Conservation (phyloP, 108 stramenopile genomes). For the Mayamaea pseudoterrestris region DNA sequence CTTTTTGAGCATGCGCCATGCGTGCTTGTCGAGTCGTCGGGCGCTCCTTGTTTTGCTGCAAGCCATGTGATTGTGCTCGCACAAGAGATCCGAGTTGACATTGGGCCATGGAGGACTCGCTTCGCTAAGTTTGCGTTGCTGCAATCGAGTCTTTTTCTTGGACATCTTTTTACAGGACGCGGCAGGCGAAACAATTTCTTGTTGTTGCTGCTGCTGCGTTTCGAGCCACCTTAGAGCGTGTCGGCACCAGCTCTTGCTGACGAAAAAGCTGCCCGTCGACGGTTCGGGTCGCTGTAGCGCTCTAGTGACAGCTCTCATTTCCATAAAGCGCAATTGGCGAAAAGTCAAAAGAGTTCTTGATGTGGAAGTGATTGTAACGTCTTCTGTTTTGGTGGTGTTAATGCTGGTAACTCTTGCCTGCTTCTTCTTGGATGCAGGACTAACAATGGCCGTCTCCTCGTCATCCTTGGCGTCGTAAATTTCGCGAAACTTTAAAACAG, state of each 20-base stretch:
- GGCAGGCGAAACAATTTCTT: conserved; percentile 13
- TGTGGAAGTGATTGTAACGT: too few species aligned
- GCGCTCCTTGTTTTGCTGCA: conserved; percentile 48
- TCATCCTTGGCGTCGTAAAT: conserved; percentile 62
- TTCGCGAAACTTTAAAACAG: conserved; percentile 43
- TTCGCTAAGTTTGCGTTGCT: conserved; percentile 56
- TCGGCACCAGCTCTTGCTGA: conserved; percentile 78
- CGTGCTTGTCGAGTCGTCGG: conserved; percentile 73
- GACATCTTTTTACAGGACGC: conserved; percentile 33
- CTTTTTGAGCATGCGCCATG: conserved; percentile 74
- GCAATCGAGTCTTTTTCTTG: conserved; percentile 65
- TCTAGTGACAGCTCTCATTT: conserved; percentile 78
- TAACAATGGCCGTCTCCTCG: conserved; percentile 5
- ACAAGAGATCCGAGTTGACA: conserved; percentile 63
- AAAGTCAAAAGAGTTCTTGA: too few species aligned
- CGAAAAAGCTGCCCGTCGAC: conserved; percentile 42
- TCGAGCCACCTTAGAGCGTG: conserved; percentile 79
- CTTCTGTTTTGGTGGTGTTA: conserved; percentile 1
- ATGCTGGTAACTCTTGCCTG: too few species aligned
- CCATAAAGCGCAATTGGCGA: conserved; percentile 75
- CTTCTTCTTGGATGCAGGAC: conserved; percentile 13
- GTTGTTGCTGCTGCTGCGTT: conserved; percentile 34
- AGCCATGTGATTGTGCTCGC: conserved; percentile 29
- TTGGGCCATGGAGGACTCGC: conserved; percentile 74
- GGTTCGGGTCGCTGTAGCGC: conserved; percentile 72